Conservation (phyloP, 306 rosid genomes). For the Ochetophila trinervis region DNA sequence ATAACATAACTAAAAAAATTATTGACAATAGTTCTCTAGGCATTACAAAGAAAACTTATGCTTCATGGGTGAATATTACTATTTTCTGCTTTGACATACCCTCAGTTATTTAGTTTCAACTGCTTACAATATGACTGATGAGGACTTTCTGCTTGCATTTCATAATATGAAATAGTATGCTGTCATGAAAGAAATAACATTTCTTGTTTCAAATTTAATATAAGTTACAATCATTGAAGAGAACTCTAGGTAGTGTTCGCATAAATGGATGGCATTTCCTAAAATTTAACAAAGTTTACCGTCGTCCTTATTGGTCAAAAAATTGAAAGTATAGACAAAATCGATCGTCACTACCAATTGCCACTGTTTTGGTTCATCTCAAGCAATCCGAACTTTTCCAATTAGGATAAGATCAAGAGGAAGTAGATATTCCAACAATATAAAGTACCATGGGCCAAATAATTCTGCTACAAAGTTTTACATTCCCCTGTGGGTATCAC, state of each 20-base stretch:
- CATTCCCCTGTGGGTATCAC: no score
- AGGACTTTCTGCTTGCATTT: constrained; percentile 6
- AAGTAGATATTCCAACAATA: neutral
- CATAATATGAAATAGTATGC: neutral
- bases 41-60: neutral
- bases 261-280: neutral
- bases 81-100: neutral
- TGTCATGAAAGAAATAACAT: no score
- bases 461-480: neutral
- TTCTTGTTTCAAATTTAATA: no score
- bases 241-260: no score
- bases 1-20: neutral
- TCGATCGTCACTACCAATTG: neutral
- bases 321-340: neutral
- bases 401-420: neutral
- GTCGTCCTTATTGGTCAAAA: neutral
- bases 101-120: neutral
- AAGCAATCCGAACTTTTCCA: neutral
- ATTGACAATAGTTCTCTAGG: neutral
- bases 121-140: neutral
- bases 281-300: neutral
- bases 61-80: neutral
- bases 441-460: neutral
- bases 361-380: neutral
- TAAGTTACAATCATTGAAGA: no score